Evolutionary conservation across 2,329 filamentous ascomycete genomes (phyloP), one percentile per base, ranked within the genome.

Genomic region (Cercospora berteroae): DNA sequence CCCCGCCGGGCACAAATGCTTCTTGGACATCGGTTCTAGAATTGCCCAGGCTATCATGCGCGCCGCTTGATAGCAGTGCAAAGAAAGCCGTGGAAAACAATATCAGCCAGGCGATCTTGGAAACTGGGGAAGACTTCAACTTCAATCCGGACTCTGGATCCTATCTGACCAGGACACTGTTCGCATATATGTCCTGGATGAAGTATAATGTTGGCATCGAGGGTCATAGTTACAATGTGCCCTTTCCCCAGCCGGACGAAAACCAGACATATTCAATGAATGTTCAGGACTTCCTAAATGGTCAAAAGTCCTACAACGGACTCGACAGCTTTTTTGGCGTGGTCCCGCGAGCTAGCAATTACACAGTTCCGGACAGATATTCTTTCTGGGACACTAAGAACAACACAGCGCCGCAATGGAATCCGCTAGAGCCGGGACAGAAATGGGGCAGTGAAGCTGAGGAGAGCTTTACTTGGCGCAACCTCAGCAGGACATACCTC

Each of bases 21-120:
- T 39, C 36, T 13, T 39, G 36, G 36, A 39, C 36, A 13, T 39
- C 36, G 13, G 16, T n/a, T n/a, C 5, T 39, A 13, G 36, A 39
- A n/a, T 1, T 39, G 1, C 36, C 36, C 13, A 39, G 16, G 2
- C 16, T 39, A 5, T n/a, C 16, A n/a, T 39, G 36, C 13, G 6
- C 36, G 0, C 13, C 13, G 13, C 36, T 39, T 1, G 36, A 39
- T 13, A 1, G 13, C 0, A 7, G 13, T 0, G 0, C 1, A 13
- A n/a, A 16, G 16, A 13, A 39, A 39, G 36, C 13, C n/a, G 36
- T 39, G 13, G 36, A 39, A 39, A 13, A 39, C 13, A 39, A 39
- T n/a, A 36, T 36, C 31, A 1, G 31, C 12, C 31, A 36, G 31
- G 31, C 31, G 31, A 36, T 36, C 31, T 36, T 36, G 31, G 12